phyloP scores from a whole-genome alignment of 495 filamentous ascomycete genomes.

The Talaromyces proteolyticus region DNA sequence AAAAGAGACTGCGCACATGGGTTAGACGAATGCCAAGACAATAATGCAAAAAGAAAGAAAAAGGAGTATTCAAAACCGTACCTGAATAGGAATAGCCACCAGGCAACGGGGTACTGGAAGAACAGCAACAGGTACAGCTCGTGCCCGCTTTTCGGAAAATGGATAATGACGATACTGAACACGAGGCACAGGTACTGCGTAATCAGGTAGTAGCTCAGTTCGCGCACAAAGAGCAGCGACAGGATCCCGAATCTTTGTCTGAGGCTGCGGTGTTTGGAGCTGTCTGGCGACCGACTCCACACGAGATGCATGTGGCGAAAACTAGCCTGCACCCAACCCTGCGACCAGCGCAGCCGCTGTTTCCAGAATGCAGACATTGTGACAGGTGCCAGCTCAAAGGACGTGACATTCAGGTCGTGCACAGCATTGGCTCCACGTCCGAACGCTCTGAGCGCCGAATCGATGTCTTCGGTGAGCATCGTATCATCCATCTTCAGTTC shows the following conservation, averaged over 20 bases:
- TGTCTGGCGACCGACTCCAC: constrained; percentile 14
- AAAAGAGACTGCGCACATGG: constrained; percentile 9
- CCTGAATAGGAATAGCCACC: constrained; percentile 33
- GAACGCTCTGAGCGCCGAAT: constrained; percentile 29
- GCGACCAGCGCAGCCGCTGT: constrained; percentile 28
- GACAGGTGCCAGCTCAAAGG: constrained; percentile 26
- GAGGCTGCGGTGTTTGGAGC: constrained; percentile 9
- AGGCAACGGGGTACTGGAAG: constrained; percentile 26
- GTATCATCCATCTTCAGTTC: constrained; percentile 31
- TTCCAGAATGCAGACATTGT: constrained; percentile 28
- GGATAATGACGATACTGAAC: constrained; percentile 19
- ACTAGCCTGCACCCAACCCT: constrained; percentile 29
- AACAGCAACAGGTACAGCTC: constrained; percentile 19
- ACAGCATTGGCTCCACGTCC: constrained; percentile 20
- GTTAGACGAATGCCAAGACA: neutral
- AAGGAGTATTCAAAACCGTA: constrained; percentile 10
- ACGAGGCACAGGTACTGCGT: constrained; percentile 25
- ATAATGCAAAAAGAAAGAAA: constrained; percentile 5
- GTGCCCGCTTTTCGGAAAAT: constrained; percentile 17
- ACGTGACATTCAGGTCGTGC: constrained; percentile 27
- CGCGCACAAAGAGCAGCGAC: constrained; percentile 24
- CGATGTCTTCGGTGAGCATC: constrained; percentile 37
- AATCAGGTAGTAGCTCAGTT: constrained; percentile 27
- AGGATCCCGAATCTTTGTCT: constrained; percentile 21
- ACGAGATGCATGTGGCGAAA: constrained; percentile 19